Evolutionary conservation across 805 yeast genomes (phyloP), one percentile per base, ranked within the genome.

Genomic region (Groenewaldozyma tartarivorans): DNA sequence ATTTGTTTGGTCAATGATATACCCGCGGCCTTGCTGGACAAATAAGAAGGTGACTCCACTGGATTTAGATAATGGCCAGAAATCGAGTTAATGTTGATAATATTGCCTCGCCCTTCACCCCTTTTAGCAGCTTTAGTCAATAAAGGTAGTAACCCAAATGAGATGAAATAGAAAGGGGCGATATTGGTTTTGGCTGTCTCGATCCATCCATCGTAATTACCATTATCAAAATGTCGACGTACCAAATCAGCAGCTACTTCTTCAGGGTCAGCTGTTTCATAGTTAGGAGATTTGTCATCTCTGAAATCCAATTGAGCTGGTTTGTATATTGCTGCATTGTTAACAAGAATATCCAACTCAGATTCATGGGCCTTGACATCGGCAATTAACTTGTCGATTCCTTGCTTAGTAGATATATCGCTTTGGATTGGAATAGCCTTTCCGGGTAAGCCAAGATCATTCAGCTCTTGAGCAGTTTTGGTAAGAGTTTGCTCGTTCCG

Each of bases 11-110:
- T 77, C 59, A 75, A 49, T 52, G 74, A 79, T 26, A 71, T 58
- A 3, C 74, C 72, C 40, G 77, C 81, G 13, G 79, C 75, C 50
- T 75, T 75, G 11, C 80, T 74, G 19, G 80, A 75, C 41, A 67
- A 52, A 54, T 75, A 75, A 2, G 80, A 79, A 48, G 70, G 75
- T 5, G 74, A 64, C n/a, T 64, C 63, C 42, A 62, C 64, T 3
- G 50, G 52, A n/a, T 57, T 48, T 17, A 68, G 57, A 7, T 63
- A 53, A 17, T 67, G 31, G 2, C 75, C 71, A 0, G 76, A 74
- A 36, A 73, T 66, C 0, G 81, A 76, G 1, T 78, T 70, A 69
- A 69, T 73, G 40, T 75, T 68, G 39, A 75, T 48, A 5, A 75
- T 61, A 50, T 77, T 63, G 22, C 78, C 59, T 5, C 81, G 78